Evolutionary conservation across 805 yeast species (phyloP).

Genomic region (Pichia phayaonensis): DNA sequence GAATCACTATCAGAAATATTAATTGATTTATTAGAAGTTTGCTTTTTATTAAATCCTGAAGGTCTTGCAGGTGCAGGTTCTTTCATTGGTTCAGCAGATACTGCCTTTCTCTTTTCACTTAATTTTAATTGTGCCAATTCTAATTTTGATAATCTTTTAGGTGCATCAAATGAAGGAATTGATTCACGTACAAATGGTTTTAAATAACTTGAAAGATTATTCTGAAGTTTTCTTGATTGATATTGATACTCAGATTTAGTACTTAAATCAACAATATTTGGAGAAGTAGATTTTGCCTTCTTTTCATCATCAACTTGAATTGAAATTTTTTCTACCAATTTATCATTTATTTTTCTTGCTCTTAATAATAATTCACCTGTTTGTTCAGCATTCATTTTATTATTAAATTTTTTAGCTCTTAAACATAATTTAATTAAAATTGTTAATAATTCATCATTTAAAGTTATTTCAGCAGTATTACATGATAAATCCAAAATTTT

Average conservation of each 20-base stretch:
- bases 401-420: slow-evolving; percentile 59
- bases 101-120: slow-evolving; percentile 14
- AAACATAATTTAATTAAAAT: slow-evolving; percentile 54
- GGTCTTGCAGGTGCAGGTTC: slow-evolving; percentile 47
- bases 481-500: slow-evolving; percentile 58
- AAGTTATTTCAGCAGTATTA: slow-evolving; percentile 41
- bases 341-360: slow-evolving; percentile 48
- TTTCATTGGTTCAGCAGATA: slow-evolving; percentile 12
- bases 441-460: slow-evolving; percentile 48
- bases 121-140: slow-evolving; percentile 23
- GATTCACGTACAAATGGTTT: slow-evolving; percentile 2
- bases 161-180: slow-evolving; percentile 8
- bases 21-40: slow-evolving; percentile 4
- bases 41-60: slow-evolving; percentile 39
- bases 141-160: slow-evolving; percentile 20
- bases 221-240: slow-evolving; percentile 11
- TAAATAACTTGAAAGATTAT: slow-evolving; percentile 8
- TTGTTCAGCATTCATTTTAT: slow-evolving; percentile 62
- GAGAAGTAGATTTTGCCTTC: slow-evolving; percentile 5
- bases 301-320: slow-evolving; percentile 34
- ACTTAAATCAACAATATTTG: neutral
- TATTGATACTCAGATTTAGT: slow-evolving; percentile 7
- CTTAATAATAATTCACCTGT: slow-evolving; percentile 52
- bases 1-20: slow-evolving; percentile 15
- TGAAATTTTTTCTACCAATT: slow-evolving; percentile 46